Percentiles rank a stretch among this genome's conserved stretches.
Conservation (phyloP, 768 basidiomycete genomes). For the Austroboletus eburneus region DNA sequence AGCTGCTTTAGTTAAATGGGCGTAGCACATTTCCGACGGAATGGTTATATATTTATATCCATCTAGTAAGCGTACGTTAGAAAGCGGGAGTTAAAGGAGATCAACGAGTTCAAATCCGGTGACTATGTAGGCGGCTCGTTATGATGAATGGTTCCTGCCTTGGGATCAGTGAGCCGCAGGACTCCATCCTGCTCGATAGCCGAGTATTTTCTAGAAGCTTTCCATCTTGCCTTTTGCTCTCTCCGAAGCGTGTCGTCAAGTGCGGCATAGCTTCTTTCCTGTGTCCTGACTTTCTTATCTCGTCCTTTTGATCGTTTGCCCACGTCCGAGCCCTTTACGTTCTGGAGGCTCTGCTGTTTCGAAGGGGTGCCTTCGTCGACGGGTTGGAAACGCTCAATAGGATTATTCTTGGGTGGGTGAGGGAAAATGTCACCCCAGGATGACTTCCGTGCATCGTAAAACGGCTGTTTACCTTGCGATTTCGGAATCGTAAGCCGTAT, state of each 20-base stretch:
- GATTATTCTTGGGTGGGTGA: constrained; percentile 74
- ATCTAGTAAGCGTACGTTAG: background rate
- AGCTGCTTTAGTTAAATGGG: background rate
- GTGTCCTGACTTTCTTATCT: constrained; percentile 18
- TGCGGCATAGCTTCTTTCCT: constrained; percentile 25
- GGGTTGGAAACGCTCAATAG: constrained; percentile 58
- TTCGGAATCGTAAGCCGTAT: constrained; percentile 89
- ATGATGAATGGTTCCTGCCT: constrained; percentile 2
- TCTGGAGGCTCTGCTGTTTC: constrained; percentile 25
- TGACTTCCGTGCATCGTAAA: constrained; percentile 92
- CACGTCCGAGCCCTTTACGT: constrained; percentile 48
- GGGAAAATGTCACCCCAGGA: constrained; percentile 96
- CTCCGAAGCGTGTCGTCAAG: constrained; percentile 36
- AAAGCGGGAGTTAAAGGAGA: no score
- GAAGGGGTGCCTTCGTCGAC: constrained; percentile 22
- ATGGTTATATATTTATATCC: constrained; percentile 2
- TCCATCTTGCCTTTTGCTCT: constrained; percentile 34
- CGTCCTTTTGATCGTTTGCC: constrained; percentile 44
- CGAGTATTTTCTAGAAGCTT: constrained; percentile 16
- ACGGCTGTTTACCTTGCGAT: constrained; percentile 93
- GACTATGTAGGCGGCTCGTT: background rate
- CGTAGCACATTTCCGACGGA: background rate
- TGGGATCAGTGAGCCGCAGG: constrained; percentile 9
- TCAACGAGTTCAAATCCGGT: background rate
- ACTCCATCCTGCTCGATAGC: constrained; percentile 1